These are phyloP conservation scores for Coemansia sp. DNA, from an alignment of 192 early-diverging fungal species.

Conservation along the genomic window DNA sequence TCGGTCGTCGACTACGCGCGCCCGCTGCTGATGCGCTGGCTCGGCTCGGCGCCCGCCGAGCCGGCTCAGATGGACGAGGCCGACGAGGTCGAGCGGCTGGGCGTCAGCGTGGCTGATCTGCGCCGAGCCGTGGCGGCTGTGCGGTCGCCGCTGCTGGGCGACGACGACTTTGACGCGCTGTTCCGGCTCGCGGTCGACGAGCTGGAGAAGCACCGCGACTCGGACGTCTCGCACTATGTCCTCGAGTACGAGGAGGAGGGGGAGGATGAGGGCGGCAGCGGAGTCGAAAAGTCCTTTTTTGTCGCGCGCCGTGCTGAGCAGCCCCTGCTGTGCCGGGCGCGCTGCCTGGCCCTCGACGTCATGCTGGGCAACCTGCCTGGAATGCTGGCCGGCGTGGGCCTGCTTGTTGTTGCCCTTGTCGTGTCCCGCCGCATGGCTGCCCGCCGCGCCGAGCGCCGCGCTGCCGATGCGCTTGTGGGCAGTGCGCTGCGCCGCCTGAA, in stretches of 20 bases:
- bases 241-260: constrained; percentile 34
- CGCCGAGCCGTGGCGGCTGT: constrained; percentile 16
- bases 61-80: constrained; percentile 22
- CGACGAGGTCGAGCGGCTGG: constrained; percentile 50
- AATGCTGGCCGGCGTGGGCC: constrained; percentile 18
- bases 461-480: constrained; percentile 51
- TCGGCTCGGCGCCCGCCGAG: background rate
- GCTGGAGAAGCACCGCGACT: constrained; percentile 16
- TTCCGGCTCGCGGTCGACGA: constrained; percentile 30
- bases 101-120: constrained; percentile 41
- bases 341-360: constrained; percentile 17
- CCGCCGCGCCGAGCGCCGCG: constrained; percentile 34
- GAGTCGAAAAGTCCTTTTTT: constrained; percentile 24
- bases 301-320: constrained; percentile 29
- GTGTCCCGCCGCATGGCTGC: constrained; percentile 36
- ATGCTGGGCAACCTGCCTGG: constrained; percentile 35
- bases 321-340: constrained; percentile 35
- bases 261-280: constrained; percentile 2
- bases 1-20: constrained; percentile 41
- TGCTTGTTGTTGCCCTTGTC: constrained; percentile 22
- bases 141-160: constrained; percentile 27
- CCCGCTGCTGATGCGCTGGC: background rate
- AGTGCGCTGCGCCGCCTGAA: constrained; percentile 50
- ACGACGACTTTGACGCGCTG: constrained; percentile 37
- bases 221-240: constrained; percentile 19